Percentiles rank a stretch among this genome's conserved stretches.
These are phyloP conservation scores for Camellia sinensis DNA, from an alignment of 148 eudicot species.

Conservation along the genomic window DNA sequence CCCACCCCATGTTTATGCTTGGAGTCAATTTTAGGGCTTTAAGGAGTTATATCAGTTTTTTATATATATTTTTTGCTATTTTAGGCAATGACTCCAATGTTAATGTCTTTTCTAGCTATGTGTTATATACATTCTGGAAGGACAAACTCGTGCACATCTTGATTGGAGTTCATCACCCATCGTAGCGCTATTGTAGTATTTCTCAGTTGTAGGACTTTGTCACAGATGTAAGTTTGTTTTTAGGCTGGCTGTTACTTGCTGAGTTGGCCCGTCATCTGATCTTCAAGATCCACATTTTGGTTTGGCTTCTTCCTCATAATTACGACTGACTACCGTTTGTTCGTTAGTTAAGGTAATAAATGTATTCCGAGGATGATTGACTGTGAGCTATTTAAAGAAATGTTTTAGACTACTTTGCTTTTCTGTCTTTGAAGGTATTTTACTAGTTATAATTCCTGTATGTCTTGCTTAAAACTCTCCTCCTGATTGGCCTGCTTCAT, in stretches of 20 bases:
- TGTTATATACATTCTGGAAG: neutral
- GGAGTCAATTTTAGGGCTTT: neutral
- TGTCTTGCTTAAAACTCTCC: neutral
- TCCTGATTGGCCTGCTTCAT: neutral
- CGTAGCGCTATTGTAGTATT: neutral
- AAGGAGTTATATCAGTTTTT: neutral
- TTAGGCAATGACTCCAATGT: neutral
- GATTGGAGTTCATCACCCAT: neutral
- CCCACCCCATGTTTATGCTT: neutral
- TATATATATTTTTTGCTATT: neutral
- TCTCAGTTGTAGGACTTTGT: neutral
- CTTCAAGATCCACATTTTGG: neutral
- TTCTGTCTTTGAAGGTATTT: neutral
- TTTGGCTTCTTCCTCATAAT: neutral
- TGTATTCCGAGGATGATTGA: neutral
- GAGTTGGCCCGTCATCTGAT: neutral
- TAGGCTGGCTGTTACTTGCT: neutral
- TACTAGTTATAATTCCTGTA: neutral
- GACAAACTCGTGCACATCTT: neutral
- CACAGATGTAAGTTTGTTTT: neutral
- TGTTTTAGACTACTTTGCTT: neutral
- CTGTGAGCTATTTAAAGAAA: neutral
- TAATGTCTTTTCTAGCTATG: neutral
- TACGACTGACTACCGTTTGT: neutral
- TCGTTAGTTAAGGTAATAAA: neutral